phyloP scores from a whole-genome alignment of 768 basidiomycete species.

The Bullera alba region DNA sequence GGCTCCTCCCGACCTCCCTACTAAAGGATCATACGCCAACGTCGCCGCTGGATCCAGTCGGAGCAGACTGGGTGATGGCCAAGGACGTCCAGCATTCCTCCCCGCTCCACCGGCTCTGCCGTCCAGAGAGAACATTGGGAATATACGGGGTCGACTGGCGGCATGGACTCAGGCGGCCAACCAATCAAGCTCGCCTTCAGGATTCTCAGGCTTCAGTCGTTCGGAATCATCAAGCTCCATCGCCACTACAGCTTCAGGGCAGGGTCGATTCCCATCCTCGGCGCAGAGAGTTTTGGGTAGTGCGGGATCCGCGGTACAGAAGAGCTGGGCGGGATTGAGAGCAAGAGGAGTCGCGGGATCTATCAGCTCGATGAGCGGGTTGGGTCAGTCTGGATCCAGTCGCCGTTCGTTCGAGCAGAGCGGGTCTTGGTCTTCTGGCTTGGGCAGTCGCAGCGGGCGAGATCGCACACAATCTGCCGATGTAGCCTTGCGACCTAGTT shows the following conservation, averaged over 20 bases:
- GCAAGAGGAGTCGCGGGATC: conserved; percentile 31
- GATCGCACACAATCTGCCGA: conserved; percentile 20
- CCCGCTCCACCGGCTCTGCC: conserved; percentile 19
- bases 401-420: conserved; percentile 1
- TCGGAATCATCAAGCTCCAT: conserved; percentile 27
- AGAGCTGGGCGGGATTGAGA: conserved; percentile 37
- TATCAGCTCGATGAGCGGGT: conserved; percentile 20
- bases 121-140: conserved; percentile 21
- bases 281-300: conserved; percentile 30
- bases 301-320: conserved; percentile 37
- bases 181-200: conserved; percentile 7
- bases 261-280: conserved; percentile 22
- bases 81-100: conserved; percentile 30
- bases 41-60: conserved; percentile 17
- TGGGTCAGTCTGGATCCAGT: conserved; percentile 8
- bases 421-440: conserved; percentile 15
- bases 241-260: conserved; percentile 6
- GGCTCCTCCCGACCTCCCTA: conserved; percentile 17
- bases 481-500: conserved; percentile 7
- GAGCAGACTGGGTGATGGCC: conserved; percentile 25
- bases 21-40: conserved; percentile 20
- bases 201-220: too few relatives aligned
- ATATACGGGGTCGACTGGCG: conserved; percentile 27
- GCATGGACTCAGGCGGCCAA: conserved; percentile 30
- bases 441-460: conserved; percentile 7